Evolutionary conservation across 257 asterid species (phyloP).

Genomic region (Thymus mandschuricus): DNA sequence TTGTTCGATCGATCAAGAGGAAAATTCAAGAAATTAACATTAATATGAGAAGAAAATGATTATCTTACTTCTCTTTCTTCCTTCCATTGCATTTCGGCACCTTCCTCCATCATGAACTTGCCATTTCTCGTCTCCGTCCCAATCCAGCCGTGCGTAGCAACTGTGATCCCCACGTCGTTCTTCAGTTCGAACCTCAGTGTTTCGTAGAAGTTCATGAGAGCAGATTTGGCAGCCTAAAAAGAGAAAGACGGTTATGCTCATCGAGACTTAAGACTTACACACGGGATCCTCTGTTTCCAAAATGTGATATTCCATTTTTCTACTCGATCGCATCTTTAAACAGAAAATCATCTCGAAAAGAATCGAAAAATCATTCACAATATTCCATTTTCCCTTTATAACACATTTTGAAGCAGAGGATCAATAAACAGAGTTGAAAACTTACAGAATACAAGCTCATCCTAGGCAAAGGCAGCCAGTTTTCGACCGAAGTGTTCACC

Average conservation of each 20-base stretch:
- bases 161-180: slow-evolving; percentile 75
- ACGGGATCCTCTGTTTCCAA: not conserved
- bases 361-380: no score
- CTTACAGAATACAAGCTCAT: slow-evolving; percentile 94
- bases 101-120: slow-evolving; percentile 85
- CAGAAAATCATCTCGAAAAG: not conserved
- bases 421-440: not conserved
- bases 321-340: not conserved
- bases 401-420: not conserved
- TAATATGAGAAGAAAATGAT: not conserved
- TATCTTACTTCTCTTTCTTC: slow-evolving; percentile 83
- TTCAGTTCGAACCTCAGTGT: slow-evolving; percentile 79
- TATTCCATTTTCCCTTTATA: not conserved
- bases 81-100: slow-evolving; percentile 97
- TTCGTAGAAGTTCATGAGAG: slow-evolving; percentile 79
- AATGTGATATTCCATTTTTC: not conserved
- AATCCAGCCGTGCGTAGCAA: slow-evolving; percentile 91
- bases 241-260: not conserved
- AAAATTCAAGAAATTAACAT: not conserved
- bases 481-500: slow-evolving; percentile 87
- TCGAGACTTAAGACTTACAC: not conserved
- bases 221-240: slow-evolving; percentile 83
- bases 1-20: not conserved
- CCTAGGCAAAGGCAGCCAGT: slow-evolving; percentile 93
- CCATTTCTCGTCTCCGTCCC: slow-evolving; percentile 82